Evolutionary conservation across 805 yeast species (phyloP), one percentile per base, ranked within the genome.

Genomic region (Candida corydali): DNA sequence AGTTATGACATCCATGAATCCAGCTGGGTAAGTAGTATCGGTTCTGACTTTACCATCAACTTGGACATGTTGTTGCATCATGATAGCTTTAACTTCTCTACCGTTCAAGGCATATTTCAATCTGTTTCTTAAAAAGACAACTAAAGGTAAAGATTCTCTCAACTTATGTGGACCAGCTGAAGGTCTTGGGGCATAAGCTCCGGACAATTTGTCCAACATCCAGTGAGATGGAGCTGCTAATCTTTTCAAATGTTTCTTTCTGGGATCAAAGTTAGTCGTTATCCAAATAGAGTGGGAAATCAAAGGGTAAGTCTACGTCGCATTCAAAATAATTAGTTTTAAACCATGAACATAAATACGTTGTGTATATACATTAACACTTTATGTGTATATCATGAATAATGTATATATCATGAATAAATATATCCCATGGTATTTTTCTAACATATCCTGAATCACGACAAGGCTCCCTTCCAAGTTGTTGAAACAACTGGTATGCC

Each of bases 141-240:
- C 80, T 74, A 89, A 82, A 69, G 98, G 98, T 66, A 89, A 83
- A 49, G 96, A 89, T 78, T 89, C 98, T 74, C 97, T 83, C 70
- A 89, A 81, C 76, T 91, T 93, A 81, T 91, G 98, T 70, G 98
- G 98, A 80, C 98, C 98, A 60, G 95, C 83, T 51, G 97, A 88
- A 68, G 98, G 96, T 79, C 98, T 88, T 78, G 98, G 98, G 52
- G 98, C 98, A 73, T 93, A 93, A 66, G 86, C 79, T 71, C 99
- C 99, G 68, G 97, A 86, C 78, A 93, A 80, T 79, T 93, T 93
- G 94, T 94, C 98, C 80, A 93, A 86, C 94, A 93, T 86, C 98
- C 98, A 93, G 84, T 93, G 98, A 80, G 89, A 84, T 81, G 99
- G 99, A 73, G 98, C 98, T 73, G 98, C 96, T 76, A 91, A 84